phyloP scores from a whole-genome alignment of 2,329 filamentous ascomycete species.

The Aspergillus quadrilineatus region DNA sequence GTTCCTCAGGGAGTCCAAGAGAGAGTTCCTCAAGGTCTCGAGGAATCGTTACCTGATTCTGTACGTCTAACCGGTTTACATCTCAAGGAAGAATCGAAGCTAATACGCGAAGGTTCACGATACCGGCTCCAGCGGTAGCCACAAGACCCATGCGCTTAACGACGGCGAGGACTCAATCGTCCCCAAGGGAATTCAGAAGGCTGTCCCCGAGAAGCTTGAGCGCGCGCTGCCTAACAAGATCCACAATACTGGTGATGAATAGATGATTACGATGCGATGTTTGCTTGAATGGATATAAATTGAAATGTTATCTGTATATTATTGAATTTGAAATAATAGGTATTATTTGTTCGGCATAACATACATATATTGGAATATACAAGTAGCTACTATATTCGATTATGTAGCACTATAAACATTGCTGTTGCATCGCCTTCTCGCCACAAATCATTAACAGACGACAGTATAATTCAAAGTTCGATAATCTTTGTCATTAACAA shows the following conservation, averaged over 20 bases:
- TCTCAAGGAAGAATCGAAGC: too few relatives aligned
- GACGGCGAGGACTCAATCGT: constrained; percentile 10
- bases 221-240: constrained; percentile 11
- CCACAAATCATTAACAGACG: too few relatives aligned
- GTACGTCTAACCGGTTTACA: background rate
- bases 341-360: too few relatives aligned
- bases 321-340: too few relatives aligned
- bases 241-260: constrained; percentile 10
- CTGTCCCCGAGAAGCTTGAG: constrained; percentile 6
- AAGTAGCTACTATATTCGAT: too few relatives aligned
- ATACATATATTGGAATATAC: too few relatives aligned
- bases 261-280: background rate
- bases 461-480: too few relatives aligned
- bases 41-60: background rate
- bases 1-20: background rate
- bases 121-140: constrained; percentile 4
- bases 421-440: too few relatives aligned
- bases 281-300: background rate
- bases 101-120: background rate
- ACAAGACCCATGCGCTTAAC: constrained; percentile 6
- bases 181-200: constrained; percentile 10
- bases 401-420: too few relatives aligned
- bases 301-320: too few relatives aligned
- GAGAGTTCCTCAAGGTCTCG: background rate
- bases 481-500: too few relatives aligned